Evolutionary conservation across 305 asterid genomes (phyloP).

Genomic region (Fraxinus ornus): DNA sequence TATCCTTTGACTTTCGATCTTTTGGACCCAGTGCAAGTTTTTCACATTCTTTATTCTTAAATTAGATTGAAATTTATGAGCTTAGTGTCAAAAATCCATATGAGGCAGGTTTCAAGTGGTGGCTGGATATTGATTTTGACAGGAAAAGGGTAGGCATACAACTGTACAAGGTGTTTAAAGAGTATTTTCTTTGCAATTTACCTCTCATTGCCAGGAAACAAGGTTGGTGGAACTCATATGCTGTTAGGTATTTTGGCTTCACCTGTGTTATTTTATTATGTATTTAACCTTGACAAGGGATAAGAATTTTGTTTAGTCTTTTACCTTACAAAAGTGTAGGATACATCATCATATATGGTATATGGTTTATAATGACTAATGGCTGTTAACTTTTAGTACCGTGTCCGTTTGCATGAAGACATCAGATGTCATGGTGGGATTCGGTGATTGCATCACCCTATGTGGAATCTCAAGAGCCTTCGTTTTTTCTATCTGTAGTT

Average conservation of each 20-base stretch:
- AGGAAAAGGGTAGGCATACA: not conserved
- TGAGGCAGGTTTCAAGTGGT: not conserved
- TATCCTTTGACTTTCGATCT: not conserved
- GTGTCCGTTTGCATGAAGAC: not conserved
- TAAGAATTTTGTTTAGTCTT: not conserved
- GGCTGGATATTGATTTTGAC: not conserved
- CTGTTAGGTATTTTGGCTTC: not conserved
- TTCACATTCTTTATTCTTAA: too few relatives aligned
- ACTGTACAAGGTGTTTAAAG: too few relatives aligned
- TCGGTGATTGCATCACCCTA: too few relatives aligned
- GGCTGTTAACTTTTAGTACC: too few relatives aligned
- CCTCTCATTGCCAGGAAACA: not conserved
- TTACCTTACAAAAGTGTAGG: not conserved
- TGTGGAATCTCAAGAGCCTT: too few relatives aligned
- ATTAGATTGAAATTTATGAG: not conserved
- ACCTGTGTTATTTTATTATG: not conserved
- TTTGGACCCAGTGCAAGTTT: not conserved
- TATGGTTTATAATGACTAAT: not conserved
- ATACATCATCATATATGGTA: not conserved
- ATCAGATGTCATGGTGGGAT: not conserved
- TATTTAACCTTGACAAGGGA: too few relatives aligned
- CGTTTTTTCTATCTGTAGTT: too few relatives aligned
- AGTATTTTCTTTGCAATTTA: too few relatives aligned
- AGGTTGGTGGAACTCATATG: not conserved
- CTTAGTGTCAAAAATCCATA: not conserved